These are phyloP conservation scores for Phytophthora fragariae DNA, from an alignment of 352 stramenopile species.

Conservation along the genomic window DNA sequence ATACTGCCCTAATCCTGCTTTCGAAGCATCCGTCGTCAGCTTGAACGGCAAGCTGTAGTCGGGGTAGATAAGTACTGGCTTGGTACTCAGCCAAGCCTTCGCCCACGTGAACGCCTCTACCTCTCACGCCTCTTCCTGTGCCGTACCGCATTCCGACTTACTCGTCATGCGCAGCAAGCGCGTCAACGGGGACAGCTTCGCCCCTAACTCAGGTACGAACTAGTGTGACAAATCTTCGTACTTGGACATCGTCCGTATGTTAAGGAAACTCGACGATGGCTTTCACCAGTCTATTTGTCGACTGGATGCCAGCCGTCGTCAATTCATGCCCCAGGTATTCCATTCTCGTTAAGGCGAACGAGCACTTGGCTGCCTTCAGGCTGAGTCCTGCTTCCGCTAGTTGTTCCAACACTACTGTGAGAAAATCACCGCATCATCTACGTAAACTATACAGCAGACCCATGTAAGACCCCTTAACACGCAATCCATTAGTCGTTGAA, in stretches of 20 bases:
- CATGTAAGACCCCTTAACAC: conserved; percentile 28
- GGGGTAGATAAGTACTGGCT: conserved; percentile 21
- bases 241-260: conserved; percentile 10
- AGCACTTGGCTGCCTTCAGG: conserved; percentile 31
- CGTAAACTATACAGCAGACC: conserved; percentile 33
- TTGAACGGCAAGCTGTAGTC: conserved; percentile 42
- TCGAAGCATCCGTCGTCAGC: conserved; percentile 35
- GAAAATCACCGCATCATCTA: conserved; percentile 38
- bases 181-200: conserved; percentile 27
- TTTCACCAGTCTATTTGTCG: conserved; percentile 8
- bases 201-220: conserved; percentile 30
- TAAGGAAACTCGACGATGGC: conserved; percentile 9
- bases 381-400: not conserved
- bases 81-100: conserved; percentile 10
- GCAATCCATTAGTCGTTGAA: conserved; percentile 39
- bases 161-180: conserved; percentile 23
- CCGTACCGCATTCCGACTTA: conserved; percentile 28
- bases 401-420: conserved; percentile 23
- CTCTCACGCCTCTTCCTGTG: no score
- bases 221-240: conserved; percentile 34
- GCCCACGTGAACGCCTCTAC: conserved; percentile 27
- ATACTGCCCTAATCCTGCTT: conserved; percentile 19
- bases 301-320: conserved; percentile 6
- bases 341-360: conserved; percentile 20
- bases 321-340: conserved; percentile 41